Base-by-base conservation (phyloP, 305 asterid genomes). In the Striga hermonthica region DNA sequence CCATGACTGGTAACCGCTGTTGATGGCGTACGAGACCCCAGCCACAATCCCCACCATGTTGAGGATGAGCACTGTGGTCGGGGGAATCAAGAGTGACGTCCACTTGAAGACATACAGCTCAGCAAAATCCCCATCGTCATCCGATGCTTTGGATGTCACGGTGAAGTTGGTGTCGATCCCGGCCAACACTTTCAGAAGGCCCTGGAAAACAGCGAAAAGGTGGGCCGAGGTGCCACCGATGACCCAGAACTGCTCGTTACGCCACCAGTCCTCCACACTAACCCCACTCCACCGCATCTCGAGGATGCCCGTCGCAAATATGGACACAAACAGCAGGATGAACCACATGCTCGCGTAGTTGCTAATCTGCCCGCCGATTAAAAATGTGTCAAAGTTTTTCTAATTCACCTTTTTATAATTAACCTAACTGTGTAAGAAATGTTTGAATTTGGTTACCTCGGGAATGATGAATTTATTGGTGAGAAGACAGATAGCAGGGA, bases 161-260 rank as follows among this genome's bases (percentile, higher is more conserved):
- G 89, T 83, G 80, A 83, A 85, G 50, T 79, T 81, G 50, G 92
- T 83, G 52, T 85, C 89, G 3, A 85, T 83, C 8, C 89, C 89
- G 5, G 87, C 87, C 3, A 85, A 80, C 34, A 85, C 92, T 76
- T 85, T 83, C 34, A 85, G 31, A 31, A 85, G 85, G 63, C 89
- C 89, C 73, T 85, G 92, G 79, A 85, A 85, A 39, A 85, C 87
- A 0, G 86, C 89, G n/a, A 85, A 85, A 9, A 85, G 81, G 76
- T 83, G 89, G 37, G 92, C 89, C 0, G 92, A 85, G 1, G 85
- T 79, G 16, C 89, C 89, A 64, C 92, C 89, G 15, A 83, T 85
- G 68, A 85, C 92, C 89, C 92, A 85, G 66, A 85, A 85, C 71
- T 85, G 92, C 45, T 85, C 89, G 40, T 83, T 85, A 68, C 87